Percentiles rank a stretch among this genome's conserved stretches.
These are phyloP conservation scores for Tetracladium marchalianum DNA, from an alignment of 495 filamentous ascomycete genomes.

Conservation along the genomic window DNA sequence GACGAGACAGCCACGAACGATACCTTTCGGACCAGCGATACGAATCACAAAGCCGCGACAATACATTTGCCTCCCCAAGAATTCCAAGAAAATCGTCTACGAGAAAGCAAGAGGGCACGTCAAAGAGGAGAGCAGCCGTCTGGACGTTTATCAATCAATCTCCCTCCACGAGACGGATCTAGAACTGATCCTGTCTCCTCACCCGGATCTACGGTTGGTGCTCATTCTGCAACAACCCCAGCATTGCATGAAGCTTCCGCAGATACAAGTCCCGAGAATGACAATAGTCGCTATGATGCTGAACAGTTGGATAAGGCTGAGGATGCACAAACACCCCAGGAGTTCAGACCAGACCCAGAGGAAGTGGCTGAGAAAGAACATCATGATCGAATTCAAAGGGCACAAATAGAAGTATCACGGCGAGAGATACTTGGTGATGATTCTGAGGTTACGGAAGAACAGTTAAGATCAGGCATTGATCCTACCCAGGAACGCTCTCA, in stretches of 20 bases:
- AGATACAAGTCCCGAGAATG: slow-evolving; percentile 45
- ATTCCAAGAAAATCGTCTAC: slow-evolving; percentile 15
- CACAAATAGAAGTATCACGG: slow-evolving; percentile 26
- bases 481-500: not conserved
- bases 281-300: slow-evolving; percentile 29
- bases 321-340: slow-evolving; percentile 18
- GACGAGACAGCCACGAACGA: not conserved
- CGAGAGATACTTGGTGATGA: slow-evolving; percentile 26
- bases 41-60: slow-evolving; percentile 12
- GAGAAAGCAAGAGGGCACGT: slow-evolving; percentile 17
- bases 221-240: slow-evolving; percentile 29
- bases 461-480: slow-evolving; percentile 1
- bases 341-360: slow-evolving; percentile 17
- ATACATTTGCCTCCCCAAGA: slow-evolving; percentile 18
- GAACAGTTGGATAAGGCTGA: slow-evolving; percentile 18
- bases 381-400: slow-evolving; percentile 24
- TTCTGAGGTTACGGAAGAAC: slow-evolving; percentile 17
- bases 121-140: slow-evolving; percentile 9
- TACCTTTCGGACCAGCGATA: slow-evolving; percentile 3
- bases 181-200: slow-evolving; percentile 28
- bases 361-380: slow-evolving; percentile 27
- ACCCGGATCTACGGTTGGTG: slow-evolving; percentile 30
- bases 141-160: slow-evolving; percentile 5
- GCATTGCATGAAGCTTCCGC: slow-evolving; percentile 32
- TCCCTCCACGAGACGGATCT: slow-evolving; percentile 7